Conservation (phyloP, 2,329 filamentous ascomycete genomes). For the Thelonectria blattea region DNA sequence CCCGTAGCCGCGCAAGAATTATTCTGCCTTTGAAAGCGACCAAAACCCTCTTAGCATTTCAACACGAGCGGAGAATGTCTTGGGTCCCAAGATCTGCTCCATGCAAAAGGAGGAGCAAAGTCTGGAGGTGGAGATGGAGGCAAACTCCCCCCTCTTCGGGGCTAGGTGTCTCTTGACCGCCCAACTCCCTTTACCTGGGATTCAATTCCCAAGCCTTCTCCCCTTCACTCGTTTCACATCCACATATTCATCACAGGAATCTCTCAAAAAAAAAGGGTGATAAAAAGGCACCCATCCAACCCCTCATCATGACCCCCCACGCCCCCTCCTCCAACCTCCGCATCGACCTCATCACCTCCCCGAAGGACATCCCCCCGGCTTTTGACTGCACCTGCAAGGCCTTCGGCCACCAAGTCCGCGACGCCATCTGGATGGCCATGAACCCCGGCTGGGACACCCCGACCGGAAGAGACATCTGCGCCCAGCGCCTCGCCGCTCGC, state of each 20-base stretch:
- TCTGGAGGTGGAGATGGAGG: neutral
- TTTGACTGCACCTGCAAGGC: conserved; percentile 38
- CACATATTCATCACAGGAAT: neutral
- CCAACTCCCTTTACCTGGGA: neutral
- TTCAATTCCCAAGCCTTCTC: neutral
- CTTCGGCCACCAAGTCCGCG: conserved; percentile 58
- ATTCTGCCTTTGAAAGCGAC: no score
- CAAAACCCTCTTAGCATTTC: no score
- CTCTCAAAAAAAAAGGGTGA: neutral
- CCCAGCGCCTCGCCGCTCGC: conserved; percentile 47
- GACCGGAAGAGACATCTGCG: conserved; percentile 47
- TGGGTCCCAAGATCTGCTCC: neutral
- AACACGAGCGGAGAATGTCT: neutral
- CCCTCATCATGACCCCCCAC: conserved; percentile 12
- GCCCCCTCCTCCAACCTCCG: conserved; percentile 16
- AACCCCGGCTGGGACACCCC: conserved; percentile 62
- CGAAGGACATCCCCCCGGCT: conserved; percentile 36
- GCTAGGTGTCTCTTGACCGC: neutral
- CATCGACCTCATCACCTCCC: conserved; percentile 38
- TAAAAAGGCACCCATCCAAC: no score
- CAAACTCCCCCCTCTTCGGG: neutral
- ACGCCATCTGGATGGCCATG: conserved; percentile 57
- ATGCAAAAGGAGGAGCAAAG: neutral
- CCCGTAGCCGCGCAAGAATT: no score
- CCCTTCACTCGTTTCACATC: neutral